Evolutionary conservation across 2,329 filamentous ascomycete species (phyloP).

Genomic region (Elsinoe ampelina): DNA sequence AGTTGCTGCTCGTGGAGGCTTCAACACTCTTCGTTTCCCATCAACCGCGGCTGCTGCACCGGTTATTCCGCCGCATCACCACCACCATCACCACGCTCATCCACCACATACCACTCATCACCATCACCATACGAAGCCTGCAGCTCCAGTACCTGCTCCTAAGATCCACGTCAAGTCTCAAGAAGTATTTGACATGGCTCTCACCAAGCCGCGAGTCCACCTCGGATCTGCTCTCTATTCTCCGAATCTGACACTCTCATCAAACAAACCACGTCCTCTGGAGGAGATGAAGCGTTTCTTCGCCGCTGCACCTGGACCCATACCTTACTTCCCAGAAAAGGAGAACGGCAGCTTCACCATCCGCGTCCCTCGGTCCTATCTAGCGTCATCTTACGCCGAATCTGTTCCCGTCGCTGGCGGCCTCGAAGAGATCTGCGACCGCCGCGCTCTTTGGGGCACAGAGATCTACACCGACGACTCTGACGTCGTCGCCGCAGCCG

Average conservation of each 20-base stretch:
- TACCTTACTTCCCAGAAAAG: conserved; percentile 67
- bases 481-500: conserved; percentile 82
- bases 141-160: conserved; percentile 45
- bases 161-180: conserved; percentile 60
- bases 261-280: conserved; percentile 24
- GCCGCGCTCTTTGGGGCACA: conserved; percentile 80
- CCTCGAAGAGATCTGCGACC: conserved; percentile 73
- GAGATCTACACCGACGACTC: conserved; percentile 95
- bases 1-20: conserved; percentile 18
- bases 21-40: conserved; percentile 26
- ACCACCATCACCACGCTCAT: conserved; percentile 33
- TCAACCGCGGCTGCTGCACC: conserved; percentile 23
- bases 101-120: conserved; percentile 31
- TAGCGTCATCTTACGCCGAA: conserved; percentile 34
- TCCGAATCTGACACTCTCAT: conserved; percentile 48
- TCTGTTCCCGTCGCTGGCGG: conserved; percentile 15
- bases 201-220: conserved; percentile 63
- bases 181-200: conserved; percentile 61
- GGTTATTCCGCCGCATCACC: conserved; percentile 26
- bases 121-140: conserved; percentile 27
- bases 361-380: conserved; percentile 70
- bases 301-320: conserved; percentile 54
- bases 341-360: conserved; percentile 88
- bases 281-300: conserved; percentile 49
- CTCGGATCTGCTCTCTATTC: conserved; percentile 79